Base-by-base conservation (phyloP, 1,284 basidiomycete genomes). In the Marasmius fiardii region DNA sequence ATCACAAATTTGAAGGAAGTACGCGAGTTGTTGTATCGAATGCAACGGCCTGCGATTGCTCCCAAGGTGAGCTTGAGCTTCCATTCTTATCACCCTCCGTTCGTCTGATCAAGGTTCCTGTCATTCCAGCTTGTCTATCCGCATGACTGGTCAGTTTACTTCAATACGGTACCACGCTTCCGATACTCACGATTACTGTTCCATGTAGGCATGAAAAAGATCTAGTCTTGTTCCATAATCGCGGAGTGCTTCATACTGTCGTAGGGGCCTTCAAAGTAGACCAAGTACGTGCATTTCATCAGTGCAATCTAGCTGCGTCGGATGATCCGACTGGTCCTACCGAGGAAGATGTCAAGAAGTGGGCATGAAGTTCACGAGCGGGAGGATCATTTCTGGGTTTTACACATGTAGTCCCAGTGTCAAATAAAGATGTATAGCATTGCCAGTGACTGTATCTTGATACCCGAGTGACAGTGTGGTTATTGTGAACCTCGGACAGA, bases 41-140 rank as follows among this genome's bases (percentile, higher is more conserved):
- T 93, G 76, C 90, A 94, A 68, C 72, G 91, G 10, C 91, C 91
- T 1, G 90, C 83, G 6, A 93, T 94, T 59, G 81, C 85, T 1
- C 90, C 90, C 2, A 69, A 71, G 24, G 82, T 82, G 59, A 61
- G 78, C 66, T 7, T 43, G 33, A 43, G 43, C 23, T 4, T 11
- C 21, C 33, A 10, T 20, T 10, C 33, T 2, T 26, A 1, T 5
- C 8, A 11, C 11, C 24, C n/a, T n/a, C 23, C 35, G 41, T 10
- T 11, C n/a, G 28, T 49, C n/a, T 23, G 28, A n/a, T 16, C 23
- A 51, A 49, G 10, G 24, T 52, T 12, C 35, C 53, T 45, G 18
- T 39, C 37, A 44, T 12, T 56, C 39, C n/a, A 82, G 78, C 71
- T 83, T 18, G 77, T 86, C 16, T 85, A 86, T 65, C 82, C 83